These are phyloP conservation scores for Coniochaeta sp. DNA, from an alignment of 2,329 filamentous ascomycete species.

Conservation along the genomic window DNA sequence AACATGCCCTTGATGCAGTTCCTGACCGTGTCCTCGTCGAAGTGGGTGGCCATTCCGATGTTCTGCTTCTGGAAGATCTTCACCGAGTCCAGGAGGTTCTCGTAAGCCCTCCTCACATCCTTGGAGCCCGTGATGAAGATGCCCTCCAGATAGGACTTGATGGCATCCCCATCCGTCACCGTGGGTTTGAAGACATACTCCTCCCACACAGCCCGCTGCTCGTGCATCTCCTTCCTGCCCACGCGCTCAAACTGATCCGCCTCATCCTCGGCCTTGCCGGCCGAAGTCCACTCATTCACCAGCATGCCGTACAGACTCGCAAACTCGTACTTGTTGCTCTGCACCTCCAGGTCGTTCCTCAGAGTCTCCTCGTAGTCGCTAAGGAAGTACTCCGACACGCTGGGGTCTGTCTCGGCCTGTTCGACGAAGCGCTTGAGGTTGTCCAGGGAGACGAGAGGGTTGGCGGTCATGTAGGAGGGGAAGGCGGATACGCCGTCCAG, in stretches of 20 bases:
- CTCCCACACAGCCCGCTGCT: conserved; percentile 48
- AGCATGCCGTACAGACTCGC: conserved; percentile 48
- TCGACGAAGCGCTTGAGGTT: conserved; percentile 45
- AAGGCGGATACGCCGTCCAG: conserved; percentile 27
- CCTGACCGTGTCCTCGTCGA: conserved; percentile 32
- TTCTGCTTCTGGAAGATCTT: conserved; percentile 23
- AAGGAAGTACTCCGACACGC: conserved; percentile 39
- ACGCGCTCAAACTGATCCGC: conserved; percentile 36
- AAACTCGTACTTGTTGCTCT: conserved; percentile 47
- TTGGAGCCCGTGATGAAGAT: conserved; percentile 36
- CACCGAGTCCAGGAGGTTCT: conserved; percentile 30
- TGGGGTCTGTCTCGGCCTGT: conserved; percentile 46
- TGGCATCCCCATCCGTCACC: conserved; percentile 34
- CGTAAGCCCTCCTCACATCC: conserved; percentile 28
- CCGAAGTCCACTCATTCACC: conserved; percentile 45
- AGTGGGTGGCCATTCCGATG: conserved; percentile 20
- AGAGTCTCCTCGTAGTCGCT: conserved; percentile 38
- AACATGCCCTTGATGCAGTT: conserved; percentile 42
- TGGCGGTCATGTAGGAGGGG: conserved; percentile 22
- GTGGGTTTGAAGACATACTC: conserved; percentile 43
- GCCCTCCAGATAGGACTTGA: conserved; percentile 40
- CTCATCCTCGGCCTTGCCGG: conserved; percentile 22
- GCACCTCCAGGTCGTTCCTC: conserved; percentile 36
- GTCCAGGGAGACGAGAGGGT: conserved; percentile 21
- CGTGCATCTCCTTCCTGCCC: conserved; percentile 45